Evolutionary conservation across 2,329 filamentous ascomycete species (phyloP).

Genomic region (Chrysosporium keratinophilum): DNA sequence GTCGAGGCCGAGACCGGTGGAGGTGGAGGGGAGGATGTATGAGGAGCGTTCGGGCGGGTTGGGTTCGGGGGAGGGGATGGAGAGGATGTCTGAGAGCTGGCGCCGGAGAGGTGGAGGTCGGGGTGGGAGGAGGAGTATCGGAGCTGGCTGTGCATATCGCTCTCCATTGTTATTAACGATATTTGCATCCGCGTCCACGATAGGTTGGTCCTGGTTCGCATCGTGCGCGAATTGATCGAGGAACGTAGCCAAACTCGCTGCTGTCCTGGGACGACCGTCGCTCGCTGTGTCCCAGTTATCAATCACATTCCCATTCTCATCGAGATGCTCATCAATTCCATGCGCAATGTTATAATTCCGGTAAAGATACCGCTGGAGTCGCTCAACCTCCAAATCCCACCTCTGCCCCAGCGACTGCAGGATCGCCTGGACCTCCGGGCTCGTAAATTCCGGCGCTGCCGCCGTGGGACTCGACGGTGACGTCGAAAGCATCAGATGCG

Average conservation of each 20-base stretch:
- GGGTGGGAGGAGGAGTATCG: neutral
- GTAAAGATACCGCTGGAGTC: conserved; percentile 36
- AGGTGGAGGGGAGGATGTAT: neutral
- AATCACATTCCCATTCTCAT: conserved; percentile 14
- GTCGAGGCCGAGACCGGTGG: neutral
- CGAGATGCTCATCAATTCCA: conserved; percentile 19
- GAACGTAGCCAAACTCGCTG: conserved; percentile 31
- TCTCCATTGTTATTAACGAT: neutral
- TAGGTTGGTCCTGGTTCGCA: neutral
- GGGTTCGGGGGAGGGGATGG: conserved; percentile 1
- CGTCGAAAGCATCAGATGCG: conserved; percentile 1
- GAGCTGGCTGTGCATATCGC: neutral
- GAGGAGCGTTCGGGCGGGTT: neutral
- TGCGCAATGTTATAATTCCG: conserved; percentile 38
- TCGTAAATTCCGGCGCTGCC: conserved; percentile 12
- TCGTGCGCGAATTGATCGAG: conserved; percentile 28
- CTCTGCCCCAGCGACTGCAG: conserved; percentile 35
- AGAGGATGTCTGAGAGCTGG: conserved; percentile 3
- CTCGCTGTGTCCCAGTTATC: conserved; percentile 26
- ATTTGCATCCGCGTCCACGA: neutral
- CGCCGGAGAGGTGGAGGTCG: neutral
- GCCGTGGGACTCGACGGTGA: conserved; percentile 10
- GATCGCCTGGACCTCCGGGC: conserved; percentile 34
- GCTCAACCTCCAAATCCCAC: conserved; percentile 37
- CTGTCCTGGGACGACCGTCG: conserved; percentile 31